Conservation (phyloP, 176 grass and related monocot species). For the Aegilops longissima region DNA sequence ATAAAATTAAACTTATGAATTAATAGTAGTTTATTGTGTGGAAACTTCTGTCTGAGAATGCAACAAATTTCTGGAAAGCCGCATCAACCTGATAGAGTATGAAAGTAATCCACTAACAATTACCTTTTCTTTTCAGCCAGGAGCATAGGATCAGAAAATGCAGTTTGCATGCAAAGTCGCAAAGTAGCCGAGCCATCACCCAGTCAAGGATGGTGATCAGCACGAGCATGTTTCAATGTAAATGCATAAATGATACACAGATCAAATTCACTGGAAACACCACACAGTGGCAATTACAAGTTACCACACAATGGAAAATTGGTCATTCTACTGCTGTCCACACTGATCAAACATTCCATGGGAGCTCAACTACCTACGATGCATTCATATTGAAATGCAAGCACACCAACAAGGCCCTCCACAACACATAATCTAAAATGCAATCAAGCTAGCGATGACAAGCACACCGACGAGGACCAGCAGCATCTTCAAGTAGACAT, state of each 20-base stretch:
- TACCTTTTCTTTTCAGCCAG: too few species aligned
- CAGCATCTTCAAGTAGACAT: conserved; percentile 61
- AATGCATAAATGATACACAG: not conserved
- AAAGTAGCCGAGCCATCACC: not conserved
- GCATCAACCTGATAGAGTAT: not conserved
- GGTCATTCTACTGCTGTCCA: conserved; percentile 22
- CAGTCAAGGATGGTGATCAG: not conserved
- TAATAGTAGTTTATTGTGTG: not conserved
- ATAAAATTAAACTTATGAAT: too few species aligned
- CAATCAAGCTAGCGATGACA: conserved; percentile 65
- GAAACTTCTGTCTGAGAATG: not conserved
- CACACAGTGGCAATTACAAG: not conserved
- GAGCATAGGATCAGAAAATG: not conserved
- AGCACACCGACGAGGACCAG: conserved; percentile 61
- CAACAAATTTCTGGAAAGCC: not conserved
- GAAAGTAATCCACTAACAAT: not conserved
- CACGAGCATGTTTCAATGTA: conserved; percentile 8
- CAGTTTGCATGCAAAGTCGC: not conserved
- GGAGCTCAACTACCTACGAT: conserved; percentile 43
- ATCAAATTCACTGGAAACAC: not conserved
- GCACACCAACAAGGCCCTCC: conserved; percentile 32
- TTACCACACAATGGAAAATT: conserved; percentile 9
- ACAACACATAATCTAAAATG: conserved; percentile 51
- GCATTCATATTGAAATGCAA: conserved; percentile 34
- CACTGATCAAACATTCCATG: conserved; percentile 25